Evolutionary conservation across 331 rosid species (phyloP).

Genomic region (Quercus lobata): DNA sequence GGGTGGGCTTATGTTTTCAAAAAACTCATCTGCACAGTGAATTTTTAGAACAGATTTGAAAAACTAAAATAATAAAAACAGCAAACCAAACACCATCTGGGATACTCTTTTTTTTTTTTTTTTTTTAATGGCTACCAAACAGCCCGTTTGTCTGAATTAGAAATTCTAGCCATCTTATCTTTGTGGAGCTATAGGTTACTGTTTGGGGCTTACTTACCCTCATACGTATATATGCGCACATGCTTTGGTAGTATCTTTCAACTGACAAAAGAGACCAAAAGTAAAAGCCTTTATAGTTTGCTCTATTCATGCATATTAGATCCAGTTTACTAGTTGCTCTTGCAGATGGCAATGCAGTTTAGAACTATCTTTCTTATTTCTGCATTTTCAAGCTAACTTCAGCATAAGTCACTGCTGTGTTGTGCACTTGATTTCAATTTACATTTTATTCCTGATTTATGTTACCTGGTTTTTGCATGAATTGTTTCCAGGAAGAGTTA

Average conservation of each 20-base stretch:
- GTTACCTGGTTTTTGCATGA: not conserved
- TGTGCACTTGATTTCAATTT: not conserved
- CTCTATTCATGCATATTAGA: not conserved
- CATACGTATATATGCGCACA: not conserved
- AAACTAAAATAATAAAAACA: too few species aligned
- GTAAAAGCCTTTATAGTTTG: not conserved
- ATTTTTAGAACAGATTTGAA: too few species aligned
- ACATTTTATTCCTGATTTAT: constrained; percentile 8
- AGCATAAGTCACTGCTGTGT: not conserved
- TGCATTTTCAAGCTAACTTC: constrained; percentile 9
- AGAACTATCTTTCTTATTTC: constrained; percentile 3
- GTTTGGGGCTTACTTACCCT: not conserved
- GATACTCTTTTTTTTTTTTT: too few species aligned
- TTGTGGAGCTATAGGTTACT: not conserved
- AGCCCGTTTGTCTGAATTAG: not conserved
- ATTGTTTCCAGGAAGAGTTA: constrained; percentile 55
- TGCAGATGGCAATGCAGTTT: not conserved
- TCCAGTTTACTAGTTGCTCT: not conserved
- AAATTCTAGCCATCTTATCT: not conserved
- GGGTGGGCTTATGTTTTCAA: not conserved
- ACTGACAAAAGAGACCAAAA: not conserved
- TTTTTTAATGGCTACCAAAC: too few species aligned
- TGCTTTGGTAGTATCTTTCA: not conserved
- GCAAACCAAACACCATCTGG: too few species aligned
- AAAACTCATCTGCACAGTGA: too few species aligned